phyloP scores from a whole-genome alignment of 371 early-diverging fungal genomes.

The Dichotomocladium elegans region DNA sequence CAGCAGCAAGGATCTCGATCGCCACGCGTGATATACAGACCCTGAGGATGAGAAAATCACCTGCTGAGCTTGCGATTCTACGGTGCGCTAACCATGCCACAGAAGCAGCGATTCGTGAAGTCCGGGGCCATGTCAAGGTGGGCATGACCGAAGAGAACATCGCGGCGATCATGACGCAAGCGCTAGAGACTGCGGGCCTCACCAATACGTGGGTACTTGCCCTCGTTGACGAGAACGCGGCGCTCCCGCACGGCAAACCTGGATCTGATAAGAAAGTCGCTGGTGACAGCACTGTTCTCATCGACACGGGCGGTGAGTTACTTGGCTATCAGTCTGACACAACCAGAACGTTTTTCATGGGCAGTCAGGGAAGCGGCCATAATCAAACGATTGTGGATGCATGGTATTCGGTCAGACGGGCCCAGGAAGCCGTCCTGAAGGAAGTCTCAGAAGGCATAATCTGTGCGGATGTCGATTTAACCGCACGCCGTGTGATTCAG shows the following conservation, averaged over 20 bases:
- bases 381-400: constrained; percentile 51
- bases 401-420: constrained; percentile 50
- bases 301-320: constrained; percentile 54
- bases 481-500: constrained; percentile 43
- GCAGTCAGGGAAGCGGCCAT: constrained; percentile 19
- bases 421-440: constrained; percentile 45
- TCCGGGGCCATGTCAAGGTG: constrained; percentile 32
- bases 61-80: constrained; percentile 49
- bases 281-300: constrained; percentile 44
- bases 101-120: constrained; percentile 44
- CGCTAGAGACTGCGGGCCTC: constrained; percentile 37
- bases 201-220: constrained; percentile 52
- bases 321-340: constrained; percentile 38
- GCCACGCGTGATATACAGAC: constrained; percentile 39
- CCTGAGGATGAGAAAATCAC: constrained; percentile 48
- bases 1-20: constrained; percentile 21
- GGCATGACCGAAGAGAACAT: constrained; percentile 49
- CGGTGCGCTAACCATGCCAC: constrained; percentile 51
- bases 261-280: constrained; percentile 36
- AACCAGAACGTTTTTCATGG: constrained; percentile 52
- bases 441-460: constrained; percentile 20
- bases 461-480: constrained; percentile 52
- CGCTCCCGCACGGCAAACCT: constrained; percentile 54
- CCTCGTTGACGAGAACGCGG: constrained; percentile 49
- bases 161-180: constrained; percentile 30